Conservation (phyloP, 2,329 filamentous ascomycete genomes). For the Teratosphaeria zuluensis region DNA sequence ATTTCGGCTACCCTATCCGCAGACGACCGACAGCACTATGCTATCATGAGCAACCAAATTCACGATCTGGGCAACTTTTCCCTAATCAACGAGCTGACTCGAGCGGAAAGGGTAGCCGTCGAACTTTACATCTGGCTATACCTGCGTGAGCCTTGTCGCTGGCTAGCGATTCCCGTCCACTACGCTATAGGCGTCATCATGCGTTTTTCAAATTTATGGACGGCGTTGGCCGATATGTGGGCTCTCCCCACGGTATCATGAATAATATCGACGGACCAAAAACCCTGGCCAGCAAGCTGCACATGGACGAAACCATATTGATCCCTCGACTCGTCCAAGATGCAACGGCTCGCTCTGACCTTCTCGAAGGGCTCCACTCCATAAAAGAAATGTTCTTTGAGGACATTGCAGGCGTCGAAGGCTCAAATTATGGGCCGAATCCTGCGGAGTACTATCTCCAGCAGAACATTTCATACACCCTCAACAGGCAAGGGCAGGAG, state of each 20-base stretch:
- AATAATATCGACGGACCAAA: background rate
- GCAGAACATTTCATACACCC: background rate
- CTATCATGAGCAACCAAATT: background rate
- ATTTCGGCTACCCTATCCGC: background rate
- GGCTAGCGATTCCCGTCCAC: background rate
- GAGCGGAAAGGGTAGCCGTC: background rate
- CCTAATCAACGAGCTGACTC: background rate
- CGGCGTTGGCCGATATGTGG: background rate
- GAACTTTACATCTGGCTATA: background rate
- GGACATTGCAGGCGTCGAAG: background rate
- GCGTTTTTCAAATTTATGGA: background rate
- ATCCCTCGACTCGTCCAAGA: background rate
- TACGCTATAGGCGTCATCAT: background rate
- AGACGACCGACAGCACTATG: background rate
- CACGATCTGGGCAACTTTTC: background rate
- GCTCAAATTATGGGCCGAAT: background rate
- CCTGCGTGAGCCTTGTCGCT: background rate
- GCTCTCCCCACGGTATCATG: background rate
- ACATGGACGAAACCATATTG: background rate
- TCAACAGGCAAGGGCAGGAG: background rate
- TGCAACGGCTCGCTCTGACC: background rate
- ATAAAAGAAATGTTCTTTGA: background rate
- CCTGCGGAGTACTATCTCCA: background rate
- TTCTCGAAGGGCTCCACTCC: background rate
- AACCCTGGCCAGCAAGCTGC: background rate